Conservation (phyloP, 495 filamentous ascomycete genomes). For the Neurospora cerealis region DNA sequence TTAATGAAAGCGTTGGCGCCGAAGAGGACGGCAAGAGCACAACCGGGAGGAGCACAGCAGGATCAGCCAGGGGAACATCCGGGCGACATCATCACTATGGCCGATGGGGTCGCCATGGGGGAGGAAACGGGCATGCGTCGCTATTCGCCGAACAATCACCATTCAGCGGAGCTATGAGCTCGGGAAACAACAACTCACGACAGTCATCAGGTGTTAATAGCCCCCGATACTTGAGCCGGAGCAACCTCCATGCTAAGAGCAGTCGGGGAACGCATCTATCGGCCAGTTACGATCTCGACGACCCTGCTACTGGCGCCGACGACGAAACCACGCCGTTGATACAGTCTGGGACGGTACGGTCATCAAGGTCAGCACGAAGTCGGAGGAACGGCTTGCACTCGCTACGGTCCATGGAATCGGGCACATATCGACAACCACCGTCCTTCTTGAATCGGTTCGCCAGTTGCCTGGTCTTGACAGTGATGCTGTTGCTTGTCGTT, state of each 20-base stretch:
- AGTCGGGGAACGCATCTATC: conserved; percentile 21
- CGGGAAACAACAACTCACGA: conserved; percentile 31
- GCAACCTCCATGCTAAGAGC: conserved; percentile 13
- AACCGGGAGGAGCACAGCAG: conserved; percentile 45
- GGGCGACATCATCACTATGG: conserved; percentile 65
- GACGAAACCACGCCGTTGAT: conserved; percentile 87
- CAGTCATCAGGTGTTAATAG: conserved; percentile 56
- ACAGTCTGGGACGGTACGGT: conserved; percentile 33
- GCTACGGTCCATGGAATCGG: conserved; percentile 65
- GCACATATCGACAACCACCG: conserved; percentile 51
- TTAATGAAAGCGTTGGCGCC: conserved; percentile 41
- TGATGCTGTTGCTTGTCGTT: conserved; percentile 66
- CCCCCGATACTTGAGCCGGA: conserved; percentile 27
- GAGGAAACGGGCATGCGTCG: conserved; percentile 56
- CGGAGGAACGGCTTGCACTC: conserved; percentile 43
- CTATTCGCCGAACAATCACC: conserved; percentile 73
- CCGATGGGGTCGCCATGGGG: conserved; percentile 52
- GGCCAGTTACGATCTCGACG: conserved; percentile 43
- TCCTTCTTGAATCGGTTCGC: conserved; percentile 63
- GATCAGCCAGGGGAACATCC: conserved; percentile 53
- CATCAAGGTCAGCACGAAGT: conserved; percentile 48
- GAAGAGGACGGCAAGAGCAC: conserved; percentile 53
- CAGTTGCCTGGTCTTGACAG: conserved; percentile 63
- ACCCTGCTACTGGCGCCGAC: conserved; percentile 56
- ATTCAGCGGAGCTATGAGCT: conserved; percentile 31